A percentile compares a stretch with the other conserved stretches of the same genome.
Evolutionary conservation across 2,329 filamentous ascomycete species (phyloP).

Genomic region (Lachnellula occidentalis): DNA sequence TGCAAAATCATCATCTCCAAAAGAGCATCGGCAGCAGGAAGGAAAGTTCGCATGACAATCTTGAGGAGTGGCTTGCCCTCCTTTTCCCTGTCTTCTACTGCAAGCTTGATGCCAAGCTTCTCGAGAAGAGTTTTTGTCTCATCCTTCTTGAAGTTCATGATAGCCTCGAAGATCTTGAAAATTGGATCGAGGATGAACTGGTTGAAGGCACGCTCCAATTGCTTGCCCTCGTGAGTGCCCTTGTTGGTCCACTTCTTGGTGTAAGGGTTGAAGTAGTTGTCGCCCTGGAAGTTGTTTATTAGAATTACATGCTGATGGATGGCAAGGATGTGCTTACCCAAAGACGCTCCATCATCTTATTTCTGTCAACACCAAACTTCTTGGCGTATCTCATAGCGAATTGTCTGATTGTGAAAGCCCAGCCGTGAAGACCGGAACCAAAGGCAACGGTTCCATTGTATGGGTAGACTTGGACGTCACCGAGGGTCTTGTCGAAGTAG

Average conservation of each 20-base stretch:
- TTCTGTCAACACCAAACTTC: conserved; percentile 99
- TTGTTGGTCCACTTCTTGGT: conserved; percentile 99
- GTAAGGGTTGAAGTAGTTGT: conserved; percentile 99
- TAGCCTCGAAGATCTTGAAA: conserved; percentile 94
- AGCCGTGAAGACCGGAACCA: conserved; percentile 99
- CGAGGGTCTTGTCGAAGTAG: conserved; percentile 94
- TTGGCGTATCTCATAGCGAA: conserved; percentile 95
- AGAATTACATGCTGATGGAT: conserved; percentile 11
- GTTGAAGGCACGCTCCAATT: conserved; percentile 97
- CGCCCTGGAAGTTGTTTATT: conserved; percentile 50
- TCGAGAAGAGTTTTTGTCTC: conserved; percentile 76
- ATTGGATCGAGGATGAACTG: conserved; percentile 99
- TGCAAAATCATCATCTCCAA: conserved; percentile 99
- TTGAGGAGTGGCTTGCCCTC: conserved; percentile 98
- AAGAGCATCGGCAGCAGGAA: conserved; percentile 95
- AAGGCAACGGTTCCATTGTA: conserved; percentile 97
- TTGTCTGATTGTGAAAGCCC: conserved; percentile 98
- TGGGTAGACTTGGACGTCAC: conserved; percentile 98
- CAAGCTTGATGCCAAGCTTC: conserved; percentile 94
- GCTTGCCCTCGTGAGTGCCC: conserved; percentile 76
- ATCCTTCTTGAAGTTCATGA: conserved; percentile 99
- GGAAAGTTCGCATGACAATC: conserved; percentile 97
- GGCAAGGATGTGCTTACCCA: conserved; percentile 58
- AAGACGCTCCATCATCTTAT: conserved; percentile 99
- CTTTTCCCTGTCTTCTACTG: conserved; percentile 78